Conservation (phyloP, 1,139 yeast genomes). For the Debaryomyces psychrophilus region DNA sequence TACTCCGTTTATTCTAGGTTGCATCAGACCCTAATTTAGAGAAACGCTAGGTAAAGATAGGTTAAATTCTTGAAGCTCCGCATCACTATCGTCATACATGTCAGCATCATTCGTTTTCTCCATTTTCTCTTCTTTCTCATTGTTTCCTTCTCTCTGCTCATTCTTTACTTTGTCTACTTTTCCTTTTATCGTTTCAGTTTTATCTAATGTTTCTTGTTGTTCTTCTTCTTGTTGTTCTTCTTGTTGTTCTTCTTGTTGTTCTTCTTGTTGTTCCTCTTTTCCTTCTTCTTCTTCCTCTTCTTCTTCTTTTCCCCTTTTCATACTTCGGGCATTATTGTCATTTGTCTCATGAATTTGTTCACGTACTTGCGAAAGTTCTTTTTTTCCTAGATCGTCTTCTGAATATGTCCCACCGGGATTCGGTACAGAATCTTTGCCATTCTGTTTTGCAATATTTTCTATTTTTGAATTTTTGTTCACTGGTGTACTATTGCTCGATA, state of each 20-base stretch:
- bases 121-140: not conserved
- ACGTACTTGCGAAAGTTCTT: not conserved
- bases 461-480: slow-evolving; percentile 1
- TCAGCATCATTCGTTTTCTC: not conserved
- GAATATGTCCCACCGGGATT: not conserved
- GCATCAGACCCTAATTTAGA: slow-evolving; percentile 3
- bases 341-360: not conserved
- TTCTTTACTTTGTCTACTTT: not conserved
- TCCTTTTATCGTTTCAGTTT: too few relatives aligned
- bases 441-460: not conserved
- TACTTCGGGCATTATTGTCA: slow-evolving; percentile 5
- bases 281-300: not conserved
- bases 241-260: not conserved
- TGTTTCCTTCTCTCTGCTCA: not conserved
- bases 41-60: slow-evolving; percentile 17
- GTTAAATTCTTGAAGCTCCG: slow-evolving; percentile 26
- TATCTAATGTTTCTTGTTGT: not conserved
- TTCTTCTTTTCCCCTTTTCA: not conserved
- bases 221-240: not conserved
- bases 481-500: not conserved
- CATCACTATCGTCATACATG: slow-evolving; percentile 17
- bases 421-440: not conserved
- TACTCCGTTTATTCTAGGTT: slow-evolving; percentile 12
- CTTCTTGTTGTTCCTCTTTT: not conserved
- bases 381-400: not conserved